Base-by-base conservation (phyloP, 352 stramenopile species). In the Pythium vanterpoolii region DNA sequence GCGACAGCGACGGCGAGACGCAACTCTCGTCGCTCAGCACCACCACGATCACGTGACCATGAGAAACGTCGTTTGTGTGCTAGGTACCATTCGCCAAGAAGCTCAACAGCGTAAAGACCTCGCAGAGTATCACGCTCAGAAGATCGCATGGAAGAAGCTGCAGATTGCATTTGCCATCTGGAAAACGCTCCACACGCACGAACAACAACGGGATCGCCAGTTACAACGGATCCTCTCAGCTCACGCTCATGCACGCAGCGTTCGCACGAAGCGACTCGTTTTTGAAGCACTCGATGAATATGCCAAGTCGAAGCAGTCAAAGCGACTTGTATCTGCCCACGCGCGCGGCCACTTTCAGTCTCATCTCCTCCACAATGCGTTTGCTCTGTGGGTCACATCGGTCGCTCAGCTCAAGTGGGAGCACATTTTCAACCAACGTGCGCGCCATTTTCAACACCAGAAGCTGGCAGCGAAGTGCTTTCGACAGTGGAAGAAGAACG, bases 361-460 rank as follows among this genome's bases (percentile, higher is more conserved):
- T 1, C 64, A 61, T 46, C 45, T 67, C 16, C 46, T 83, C 28
- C 53, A 50, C 7, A 56, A 38, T 8, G 40, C 53, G 13, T 72
- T 82, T 14, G 52, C 50, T 2, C 34, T 44, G 11, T 86, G 76
- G 76, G 46, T 71, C 4, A 43, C 60, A n/a, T 65, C 47, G 21
- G 53, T 80, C 10, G 72, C 72, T 16, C 21, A 74, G 23, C 8
- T 70, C 5, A 71, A 75, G 18, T 87, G 77, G 77, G 49, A 71
- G 19, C 59, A 83, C 49, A 78, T 84, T 56, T 73, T 66, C 16
- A 47, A 46, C 24, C 43, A 63, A 28, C 70, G 74, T 33, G 77
- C 77, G 0, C 27, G 69, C 4, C 53, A 73, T 4, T 75, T 83
- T 33, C 62, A 68, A n/a, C 50, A 53, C 14, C 23, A 26, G 8